Evolutionary conservation across 1,284 basidiomycete species (phyloP), one percentile per base, ranked within the genome.

Genomic region (Trichosporon asahii): DNA sequence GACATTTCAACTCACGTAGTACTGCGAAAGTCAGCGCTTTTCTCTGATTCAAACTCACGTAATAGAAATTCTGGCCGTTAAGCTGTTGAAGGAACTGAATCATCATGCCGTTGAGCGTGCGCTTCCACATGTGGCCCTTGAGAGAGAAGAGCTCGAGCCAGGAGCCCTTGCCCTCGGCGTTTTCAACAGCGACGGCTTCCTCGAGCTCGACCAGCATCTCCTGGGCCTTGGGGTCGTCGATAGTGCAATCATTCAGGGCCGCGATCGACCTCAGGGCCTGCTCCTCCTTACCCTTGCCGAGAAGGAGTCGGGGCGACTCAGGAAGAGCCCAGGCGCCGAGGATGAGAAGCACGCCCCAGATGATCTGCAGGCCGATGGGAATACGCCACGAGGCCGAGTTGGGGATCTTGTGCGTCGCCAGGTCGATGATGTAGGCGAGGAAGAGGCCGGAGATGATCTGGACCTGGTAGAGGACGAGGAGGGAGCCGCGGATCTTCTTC

Each of bases 51-150:
- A 33, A 33, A 33, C 31, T 9, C 31, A 33, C 31, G 11, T 33
- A 33, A 33, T 33, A 72, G 65, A 74, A 72, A 68, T 81, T 82
- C 66, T 83, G 81, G 27, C 79, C 83, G 68, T 80, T 91, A 37
- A 93, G 83, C 75, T 93, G 91, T 75, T 92, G 91, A 66, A 92
- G 88, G 77, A 92, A 91, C 78, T 91, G 90, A 44, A 93, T 82
- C 89, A 92, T 90, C 88, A 91, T 91, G 33, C 90, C 89, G 72
- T 91, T 67, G 18, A 60, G 8, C 15, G 70, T 71, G 18, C 70
- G 70, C 61, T 67, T 57, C 63, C 61, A 64, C 67, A 67, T 66
- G 44, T 27, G 15, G 31, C 33, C 33, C 57, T 64, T 69, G 64
- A n/a, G 31, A 4, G 89, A 89, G 86, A 93, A 92, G 80, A 90